A percentile compares a stretch with the other conserved stretches of the same genome.
Evolutionary conservation across 495 filamentous ascomycete species (phyloP).

Genomic region (Trichoderma gamsii): DNA sequence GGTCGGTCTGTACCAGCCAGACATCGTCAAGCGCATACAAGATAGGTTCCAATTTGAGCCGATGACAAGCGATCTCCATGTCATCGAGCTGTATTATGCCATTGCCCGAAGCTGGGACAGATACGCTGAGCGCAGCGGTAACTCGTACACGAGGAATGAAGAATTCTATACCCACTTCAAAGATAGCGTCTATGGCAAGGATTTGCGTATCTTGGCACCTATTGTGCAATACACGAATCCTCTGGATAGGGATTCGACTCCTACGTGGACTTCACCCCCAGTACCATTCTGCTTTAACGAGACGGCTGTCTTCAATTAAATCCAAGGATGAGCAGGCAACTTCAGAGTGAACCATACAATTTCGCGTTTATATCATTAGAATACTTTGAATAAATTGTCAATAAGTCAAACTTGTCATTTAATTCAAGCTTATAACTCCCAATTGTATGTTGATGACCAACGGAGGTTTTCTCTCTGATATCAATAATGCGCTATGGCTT

Average conservation of each 20-base stretch:
- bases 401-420: too few relatives aligned
- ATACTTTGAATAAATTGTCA: too few relatives aligned
- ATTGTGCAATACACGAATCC: background rate
- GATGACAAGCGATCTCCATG: background rate
- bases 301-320: background rate
- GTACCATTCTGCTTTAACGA: background rate
- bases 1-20: slow-evolving; percentile 23
- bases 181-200: background rate
- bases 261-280: background rate
- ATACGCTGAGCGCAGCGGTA: background rate
- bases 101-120: background rate
- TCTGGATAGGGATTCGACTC: background rate
- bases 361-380: too few relatives aligned
- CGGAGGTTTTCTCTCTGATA: too few relatives aligned
- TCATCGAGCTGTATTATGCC: background rate
- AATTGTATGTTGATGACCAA: too few relatives aligned
- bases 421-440: too few relatives aligned
- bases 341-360: too few relatives aligned
- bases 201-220: background rate
- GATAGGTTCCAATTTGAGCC: slow-evolving; percentile 20
- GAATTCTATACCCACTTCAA: background rate
- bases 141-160: background rate
- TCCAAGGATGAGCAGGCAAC: too few relatives aligned
- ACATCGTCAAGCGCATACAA: slow-evolving; percentile 20
- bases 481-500: too few relatives aligned